Evolutionary conservation across 768 basidiomycete species (phyloP).

Genomic region (Melanogaster broomeanus): DNA sequence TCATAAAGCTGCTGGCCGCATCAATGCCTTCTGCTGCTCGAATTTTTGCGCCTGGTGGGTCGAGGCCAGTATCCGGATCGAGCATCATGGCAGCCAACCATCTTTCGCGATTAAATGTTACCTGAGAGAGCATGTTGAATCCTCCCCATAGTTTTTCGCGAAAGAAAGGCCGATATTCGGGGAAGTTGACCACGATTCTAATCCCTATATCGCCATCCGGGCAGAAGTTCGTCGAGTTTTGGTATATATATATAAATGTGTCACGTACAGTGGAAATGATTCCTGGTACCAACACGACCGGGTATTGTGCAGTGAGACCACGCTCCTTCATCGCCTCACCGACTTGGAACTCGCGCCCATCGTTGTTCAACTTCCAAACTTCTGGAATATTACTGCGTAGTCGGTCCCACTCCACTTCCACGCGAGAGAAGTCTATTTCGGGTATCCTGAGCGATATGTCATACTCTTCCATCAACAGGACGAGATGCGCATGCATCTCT

Average conservation of each 20-base stretch:
- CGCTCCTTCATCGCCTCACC: slow-evolving; percentile 67
- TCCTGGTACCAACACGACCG: slow-evolving; percentile 86
- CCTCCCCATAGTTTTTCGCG: slow-evolving; percentile 86
- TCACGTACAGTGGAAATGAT: slow-evolving; percentile 81
- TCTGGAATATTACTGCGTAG: slow-evolving; percentile 73
- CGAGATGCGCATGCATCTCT: slow-evolving; percentile 67
- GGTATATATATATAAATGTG: not conserved
- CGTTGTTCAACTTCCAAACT: slow-evolving; percentile 78
- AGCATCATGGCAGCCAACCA: slow-evolving; percentile 93
- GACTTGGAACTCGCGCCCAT: slow-evolving; percentile 79
- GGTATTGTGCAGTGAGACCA: slow-evolving; percentile 69
- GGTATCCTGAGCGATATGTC: slow-evolving; percentile 66
- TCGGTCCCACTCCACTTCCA: slow-evolving; percentile 72
- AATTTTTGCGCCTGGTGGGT: slow-evolving; percentile 83
- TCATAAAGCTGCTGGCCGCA: slow-evolving; percentile 82
- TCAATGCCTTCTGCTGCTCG: slow-evolving; percentile 92
- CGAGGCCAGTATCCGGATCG: slow-evolving; percentile 89
- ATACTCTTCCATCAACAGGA: slow-evolving; percentile 68
- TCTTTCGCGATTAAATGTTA: slow-evolving; percentile 78
- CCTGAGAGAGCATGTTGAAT: slow-evolving; percentile 81
- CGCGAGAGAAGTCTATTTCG: slow-evolving; percentile 63
- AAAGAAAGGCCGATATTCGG: slow-evolving; percentile 88
- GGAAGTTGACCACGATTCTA: slow-evolving; percentile 93
- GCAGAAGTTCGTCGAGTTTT: not conserved
- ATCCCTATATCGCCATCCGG: slow-evolving; percentile 44